Base-by-base conservation (phyloP, 768 basidiomycete species). In the Amanita rimosa region DNA sequence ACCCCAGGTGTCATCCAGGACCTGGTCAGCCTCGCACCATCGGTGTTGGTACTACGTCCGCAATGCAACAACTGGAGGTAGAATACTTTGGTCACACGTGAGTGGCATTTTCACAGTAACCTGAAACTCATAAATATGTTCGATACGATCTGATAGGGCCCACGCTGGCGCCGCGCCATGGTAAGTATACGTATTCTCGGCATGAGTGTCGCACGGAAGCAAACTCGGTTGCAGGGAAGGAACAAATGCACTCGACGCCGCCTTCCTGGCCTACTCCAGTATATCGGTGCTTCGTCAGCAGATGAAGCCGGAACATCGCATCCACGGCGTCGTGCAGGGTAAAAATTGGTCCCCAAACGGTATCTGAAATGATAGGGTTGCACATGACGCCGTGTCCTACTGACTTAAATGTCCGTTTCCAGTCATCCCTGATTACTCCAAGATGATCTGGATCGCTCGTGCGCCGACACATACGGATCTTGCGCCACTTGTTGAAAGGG, bases 401-500 rank as follows among this genome's bases (percentile, higher is more conserved):
- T 48, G 36, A 39, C 19, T 7, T 44, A 48, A 29, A 21, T 49
- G 47, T 46, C 17, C 44, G 49, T 36, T 49, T 22, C 34, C 37
- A 90, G 89, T 91, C 33, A 89, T 89, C 48, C 90, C 91, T 1
- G 88, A 90, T 60, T 83, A 89, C 54, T 73, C 87, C 26, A 78
- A 73, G 55, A 79, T 92, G 78, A 66, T 64, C 2, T 93, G 85
- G 77, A 61, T 78, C 22, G 75, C 81, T 14, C 76, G 90, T 16
- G 83, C 89, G 22, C 78, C 84, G 11, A 80, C 74, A 9, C 71
- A 70, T 53, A 66, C 60, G 35, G 81, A 85, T 50, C 62, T 89
- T 4, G 61, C 64, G 24, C 65, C 59, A 2, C 67, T 90, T 41
- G 69, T 67, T 1, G 71, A 76, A 49, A 76, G 85, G 42, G 76